Percentiles rank a stretch among this genome's conserved stretches.
Evolutionary conservation across 225 moss, liverwort and hornwort genomes (phyloP).

Genomic region (Pseudoscleropodium purum): DNA sequence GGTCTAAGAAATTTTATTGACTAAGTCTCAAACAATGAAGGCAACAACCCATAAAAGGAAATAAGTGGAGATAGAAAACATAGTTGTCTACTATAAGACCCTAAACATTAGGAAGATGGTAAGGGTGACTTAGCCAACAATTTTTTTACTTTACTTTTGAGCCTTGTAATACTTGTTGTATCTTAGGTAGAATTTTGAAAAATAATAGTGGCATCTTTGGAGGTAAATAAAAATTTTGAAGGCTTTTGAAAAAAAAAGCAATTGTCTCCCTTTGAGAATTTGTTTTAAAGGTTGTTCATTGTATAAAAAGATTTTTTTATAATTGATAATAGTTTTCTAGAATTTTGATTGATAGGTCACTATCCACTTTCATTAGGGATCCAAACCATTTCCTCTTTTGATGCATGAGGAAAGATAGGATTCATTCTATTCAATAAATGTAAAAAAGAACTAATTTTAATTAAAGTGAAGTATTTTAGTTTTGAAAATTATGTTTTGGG

Average conservation of each 20-base stretch:
- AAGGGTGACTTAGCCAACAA: background rate
- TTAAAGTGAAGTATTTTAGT: background rate
- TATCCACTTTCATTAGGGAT: no score
- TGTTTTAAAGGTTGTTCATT: background rate
- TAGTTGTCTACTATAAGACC: background rate
- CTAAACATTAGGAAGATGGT: background rate
- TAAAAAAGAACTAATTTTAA: background rate
- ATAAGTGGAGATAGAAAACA: background rate
- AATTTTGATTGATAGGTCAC: background rate
- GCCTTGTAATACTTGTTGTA: background rate
- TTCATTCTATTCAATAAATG: background rate
- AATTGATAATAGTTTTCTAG: background rate
- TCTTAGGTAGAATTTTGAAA: background rate
- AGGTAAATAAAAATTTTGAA: background rate
- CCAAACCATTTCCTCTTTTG: no score
- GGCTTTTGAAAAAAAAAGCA: background rate
- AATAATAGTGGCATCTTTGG: background rate
- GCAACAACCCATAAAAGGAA: rapidly evolving
- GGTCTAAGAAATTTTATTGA: background rate
- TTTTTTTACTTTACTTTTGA: background rate
- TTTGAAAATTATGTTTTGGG: background rate
- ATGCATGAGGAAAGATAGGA: background rate
- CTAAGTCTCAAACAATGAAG: background rate
- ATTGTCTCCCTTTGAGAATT: background rate
- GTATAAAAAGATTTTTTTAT: background rate